These are phyloP conservation scores for Cystobasidiaceae sp. DNA, from an alignment of 1,284 basidiomycete genomes.

Conservation along the genomic window DNA sequence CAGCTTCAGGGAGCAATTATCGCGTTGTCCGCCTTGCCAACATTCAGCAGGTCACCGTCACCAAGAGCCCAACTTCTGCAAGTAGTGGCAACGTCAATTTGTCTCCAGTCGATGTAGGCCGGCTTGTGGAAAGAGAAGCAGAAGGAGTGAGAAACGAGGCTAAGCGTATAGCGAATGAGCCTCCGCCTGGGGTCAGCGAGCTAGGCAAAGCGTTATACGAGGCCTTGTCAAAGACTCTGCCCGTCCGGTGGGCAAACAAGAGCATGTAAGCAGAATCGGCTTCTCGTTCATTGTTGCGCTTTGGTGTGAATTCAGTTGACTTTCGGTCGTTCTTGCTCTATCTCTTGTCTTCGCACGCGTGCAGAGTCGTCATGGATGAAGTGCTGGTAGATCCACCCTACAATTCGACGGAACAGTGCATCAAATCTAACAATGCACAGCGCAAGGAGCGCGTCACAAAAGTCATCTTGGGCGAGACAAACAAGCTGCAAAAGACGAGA, in stretches of 20 bases:
- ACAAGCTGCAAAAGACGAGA: not conserved
- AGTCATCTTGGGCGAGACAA: slow-evolving; percentile 20
- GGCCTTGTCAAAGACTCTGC: slow-evolving; percentile 24
- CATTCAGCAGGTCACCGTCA: slow-evolving; percentile 10
- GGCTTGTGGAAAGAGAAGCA: slow-evolving; percentile 14
- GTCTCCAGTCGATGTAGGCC: not conserved
- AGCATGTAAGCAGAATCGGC: slow-evolving; percentile 6
- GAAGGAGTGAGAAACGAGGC: slow-evolving; percentile 11
- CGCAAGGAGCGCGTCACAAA: slow-evolving; percentile 19
- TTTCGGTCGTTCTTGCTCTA: not conserved
- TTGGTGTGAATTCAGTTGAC: not conserved
- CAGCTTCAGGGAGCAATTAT: not conserved
- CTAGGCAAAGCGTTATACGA: slow-evolving; percentile 18
- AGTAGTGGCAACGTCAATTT: not conserved
- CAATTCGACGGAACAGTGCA: not conserved
- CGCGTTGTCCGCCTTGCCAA: slow-evolving; percentile 12
- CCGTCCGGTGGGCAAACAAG: slow-evolving; percentile 17
- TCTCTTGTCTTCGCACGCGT: not conserved
- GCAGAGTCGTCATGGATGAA: slow-evolving; percentile 27
- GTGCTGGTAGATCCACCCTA: slow-evolving; percentile 26
- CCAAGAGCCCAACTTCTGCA: not conserved
- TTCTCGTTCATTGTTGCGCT: not conserved
- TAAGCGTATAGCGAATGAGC: slow-evolving; percentile 8
- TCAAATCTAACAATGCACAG: slow-evolving; percentile 16
- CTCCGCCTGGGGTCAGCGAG: slow-evolving; percentile 12